Evolutionary conservation across 192 early-diverging fungal genomes (phyloP), one percentile per base, ranked within the genome.

Genomic region (Phlyctochytrium arcticum): DNA sequence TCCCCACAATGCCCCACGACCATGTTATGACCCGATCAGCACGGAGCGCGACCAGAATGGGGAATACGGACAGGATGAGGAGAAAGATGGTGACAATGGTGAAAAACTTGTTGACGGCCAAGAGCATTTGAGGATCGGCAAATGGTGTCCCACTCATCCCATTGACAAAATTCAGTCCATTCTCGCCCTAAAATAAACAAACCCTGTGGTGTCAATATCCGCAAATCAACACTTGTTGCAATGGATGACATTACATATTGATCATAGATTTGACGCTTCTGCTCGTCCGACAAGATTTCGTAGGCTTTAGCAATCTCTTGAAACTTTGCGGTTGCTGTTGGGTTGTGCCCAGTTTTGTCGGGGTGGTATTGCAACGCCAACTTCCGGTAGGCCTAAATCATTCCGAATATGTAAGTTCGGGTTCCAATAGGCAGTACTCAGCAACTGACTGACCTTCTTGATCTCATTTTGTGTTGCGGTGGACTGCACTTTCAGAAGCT

Each of bases 191-290:
- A 12, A 39, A 57, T 3, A 17, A 21, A 26, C 21, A 37, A 30
- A 51, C 31, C 17, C 24, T 47, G 19, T 3, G 3, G 12, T 15
- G 27, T 24, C 15, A 30, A 42, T 3, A 42, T 6, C n/a, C 2
- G 26, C 49, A 60, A 31, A n/a, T 23, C 3, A 3, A 36, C 26
- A 17, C 31, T 2, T 3, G 8, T 7, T 44, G 24, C 17, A 17
- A 64, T 54, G 17, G 7, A 19, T 0, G 6, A 4, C 3, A 50
- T 27, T 70, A 69, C 75, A 71, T 95, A 94, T 65, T 87, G 84
- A 78, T 96, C 93, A 74, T 95, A 98, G n/a, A 98, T 85, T 29
- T 87, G 68, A 15, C 94, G 83, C 63, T 90, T 92, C 64, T 94
- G 87, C 34, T 59, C 66, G 48, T 80, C 80, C 27, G 64, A 75